Conservation (phyloP, 2,329 filamentous ascomycete species). For the Aureobasidium sp. region DNA sequence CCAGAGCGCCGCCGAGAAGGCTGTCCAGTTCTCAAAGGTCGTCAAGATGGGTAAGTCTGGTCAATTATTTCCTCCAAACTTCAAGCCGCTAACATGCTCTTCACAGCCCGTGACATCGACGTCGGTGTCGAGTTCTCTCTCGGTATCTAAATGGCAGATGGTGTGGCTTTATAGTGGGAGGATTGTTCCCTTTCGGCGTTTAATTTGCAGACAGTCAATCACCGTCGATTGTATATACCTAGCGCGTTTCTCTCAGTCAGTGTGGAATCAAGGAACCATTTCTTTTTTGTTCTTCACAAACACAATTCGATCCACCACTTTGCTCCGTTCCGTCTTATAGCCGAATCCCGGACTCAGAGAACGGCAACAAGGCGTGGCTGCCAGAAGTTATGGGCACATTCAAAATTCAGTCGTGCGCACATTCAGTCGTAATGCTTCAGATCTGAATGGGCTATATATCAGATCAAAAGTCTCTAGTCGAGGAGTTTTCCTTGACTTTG, state of each 20-base stretch:
- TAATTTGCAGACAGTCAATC: slow-evolving; percentile 16
- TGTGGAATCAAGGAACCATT: slow-evolving; percentile 12
- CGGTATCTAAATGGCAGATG: slow-evolving; percentile 64
- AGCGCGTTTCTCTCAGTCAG: slow-evolving; percentile 14
- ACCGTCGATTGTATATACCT: slow-evolving; percentile 17
- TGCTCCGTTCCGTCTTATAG: neutral
- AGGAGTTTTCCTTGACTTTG: neutral
- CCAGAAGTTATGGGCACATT: neutral
- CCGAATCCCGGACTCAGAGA: neutral
- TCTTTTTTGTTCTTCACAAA: slow-evolving; percentile 9
- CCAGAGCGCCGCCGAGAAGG: slow-evolving; percentile 94
- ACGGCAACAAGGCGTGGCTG: neutral
- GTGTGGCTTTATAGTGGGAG: slow-evolving; percentile 7
- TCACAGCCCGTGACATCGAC: slow-evolving; percentile 81
- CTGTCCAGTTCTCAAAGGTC: slow-evolving; percentile 97
- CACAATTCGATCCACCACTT: neutral
- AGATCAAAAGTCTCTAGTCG: neutral
- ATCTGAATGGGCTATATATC: neutral
- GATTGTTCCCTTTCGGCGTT: slow-evolving; percentile 14
- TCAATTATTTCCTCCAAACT: neutral
- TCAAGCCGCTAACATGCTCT: slow-evolving; percentile 22
- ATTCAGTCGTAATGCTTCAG: neutral
- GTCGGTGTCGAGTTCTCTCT: slow-evolving; percentile 93
- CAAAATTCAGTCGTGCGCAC: neutral
- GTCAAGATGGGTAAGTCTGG: slow-evolving; percentile 82